phyloP scores from a whole-genome alignment of 1,139 yeast genomes.

The Debaryomyces singareniensis region DNA sequence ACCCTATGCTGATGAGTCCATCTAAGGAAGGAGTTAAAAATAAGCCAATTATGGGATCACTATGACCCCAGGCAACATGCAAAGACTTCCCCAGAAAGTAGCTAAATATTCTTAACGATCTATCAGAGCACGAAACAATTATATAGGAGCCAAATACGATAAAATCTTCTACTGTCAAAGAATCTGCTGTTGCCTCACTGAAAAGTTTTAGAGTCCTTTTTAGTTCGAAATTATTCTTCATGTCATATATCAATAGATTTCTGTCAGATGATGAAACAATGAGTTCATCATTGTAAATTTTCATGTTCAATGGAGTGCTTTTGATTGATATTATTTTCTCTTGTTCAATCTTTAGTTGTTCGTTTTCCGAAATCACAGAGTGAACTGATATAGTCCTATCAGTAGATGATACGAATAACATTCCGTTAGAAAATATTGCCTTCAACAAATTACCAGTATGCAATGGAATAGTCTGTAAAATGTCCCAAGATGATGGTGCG shows the following conservation, averaged over 20 bases:
- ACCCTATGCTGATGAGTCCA: constrained; percentile 35
- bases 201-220: constrained; percentile 34
- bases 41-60: constrained; percentile 47
- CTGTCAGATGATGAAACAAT: constrained; percentile 52
- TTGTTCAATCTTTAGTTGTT: constrained; percentile 17
- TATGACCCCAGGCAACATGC: constrained; percentile 59
- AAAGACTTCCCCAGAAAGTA: constrained; percentile 39
- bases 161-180: constrained; percentile 38
- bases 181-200: constrained; percentile 28
- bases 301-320: constrained; percentile 39
- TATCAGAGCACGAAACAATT: constrained; percentile 49
- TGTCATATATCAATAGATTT: constrained; percentile 32
- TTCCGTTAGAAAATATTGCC: constrained; percentile 21
- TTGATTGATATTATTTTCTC: constrained; percentile 46
- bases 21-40: constrained; percentile 13
- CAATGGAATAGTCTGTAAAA: constrained; percentile 49
- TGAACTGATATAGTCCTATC: constrained; percentile 56
- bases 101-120: constrained; percentile 47
- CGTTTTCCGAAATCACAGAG: constrained; percentile 19
- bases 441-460: constrained; percentile 52
- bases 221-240: constrained; percentile 26
- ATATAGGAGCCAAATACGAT: constrained; percentile 20
- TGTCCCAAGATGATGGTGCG: constrained; percentile 31
- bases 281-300: constrained; percentile 25
- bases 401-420: constrained; percentile 48